Evolutionary conservation across 148 eudicot species (phyloP).

Genomic region (Vaccinium darrowii): DNA sequence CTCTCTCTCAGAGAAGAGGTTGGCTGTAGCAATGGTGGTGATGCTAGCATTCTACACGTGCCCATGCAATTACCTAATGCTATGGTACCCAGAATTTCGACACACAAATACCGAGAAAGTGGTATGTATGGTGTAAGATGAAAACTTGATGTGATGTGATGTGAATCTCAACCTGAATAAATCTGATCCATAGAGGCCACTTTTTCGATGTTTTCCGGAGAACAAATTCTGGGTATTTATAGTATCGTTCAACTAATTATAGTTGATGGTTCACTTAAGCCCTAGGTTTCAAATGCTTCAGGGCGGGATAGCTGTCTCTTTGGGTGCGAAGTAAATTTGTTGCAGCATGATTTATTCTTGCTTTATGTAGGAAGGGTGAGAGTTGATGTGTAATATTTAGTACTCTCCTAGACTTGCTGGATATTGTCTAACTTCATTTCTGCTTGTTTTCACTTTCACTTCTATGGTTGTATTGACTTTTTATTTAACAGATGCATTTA

Average conservation of each 20-base stretch:
- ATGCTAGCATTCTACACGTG: background rate
- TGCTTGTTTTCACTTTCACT: background rate
- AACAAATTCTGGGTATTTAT: background rate
- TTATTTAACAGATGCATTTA: background rate
- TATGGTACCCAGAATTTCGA: background rate
- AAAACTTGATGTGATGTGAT: background rate
- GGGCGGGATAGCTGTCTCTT: background rate
- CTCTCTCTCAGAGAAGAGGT: background rate
- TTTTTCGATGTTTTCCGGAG: background rate
- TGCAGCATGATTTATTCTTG: background rate
- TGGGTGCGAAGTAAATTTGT: background rate
- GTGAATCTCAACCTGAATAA: background rate
- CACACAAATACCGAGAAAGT: background rate
- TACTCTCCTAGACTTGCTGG: background rate
- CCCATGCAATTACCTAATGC: background rate
- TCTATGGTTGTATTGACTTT: background rate
- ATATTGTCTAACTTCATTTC: background rate
- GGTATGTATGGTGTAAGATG: background rate
- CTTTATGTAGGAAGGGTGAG: slow-evolving; percentile 13
- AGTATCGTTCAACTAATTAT: background rate
- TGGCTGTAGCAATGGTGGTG: slow-evolving; percentile 1
- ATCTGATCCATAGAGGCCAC: background rate
- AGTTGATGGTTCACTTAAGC: background rate
- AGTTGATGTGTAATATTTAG: background rate
- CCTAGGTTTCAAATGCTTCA: background rate